Evolutionary conservation across 495 filamentous ascomycete genomes (phyloP).

Genomic region (Lophium mytilinum): DNA sequence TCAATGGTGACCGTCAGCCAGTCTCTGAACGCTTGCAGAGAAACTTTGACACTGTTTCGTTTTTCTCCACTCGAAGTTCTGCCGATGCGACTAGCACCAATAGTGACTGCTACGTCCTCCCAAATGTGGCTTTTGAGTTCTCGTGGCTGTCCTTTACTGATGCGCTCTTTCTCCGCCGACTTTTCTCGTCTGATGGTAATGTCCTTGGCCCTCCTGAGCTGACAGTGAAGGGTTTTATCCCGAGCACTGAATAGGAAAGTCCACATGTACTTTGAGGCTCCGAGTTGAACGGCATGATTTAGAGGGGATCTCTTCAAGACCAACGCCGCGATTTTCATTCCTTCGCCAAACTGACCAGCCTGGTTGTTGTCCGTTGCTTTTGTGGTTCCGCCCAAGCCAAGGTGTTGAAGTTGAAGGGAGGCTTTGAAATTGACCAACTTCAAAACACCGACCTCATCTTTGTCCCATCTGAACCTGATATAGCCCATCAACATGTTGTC

Average conservation of each 20-base stretch:
- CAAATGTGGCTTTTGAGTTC: not conserved
- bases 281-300: not conserved
- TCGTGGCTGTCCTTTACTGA: no score
- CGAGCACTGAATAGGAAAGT: not conserved
- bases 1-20: not conserved
- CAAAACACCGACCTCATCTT: not conserved
- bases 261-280: not conserved
- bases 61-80: not conserved
- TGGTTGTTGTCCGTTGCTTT: not conserved
- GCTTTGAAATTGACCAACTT: constrained; percentile 4
- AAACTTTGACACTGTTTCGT: not conserved
- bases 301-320: constrained; percentile 1
- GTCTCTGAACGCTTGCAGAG: not conserved
- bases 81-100: not conserved
- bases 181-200: no score
- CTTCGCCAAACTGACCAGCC: constrained; percentile 5
- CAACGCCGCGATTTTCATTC: constrained; percentile 5
- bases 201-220: no score
- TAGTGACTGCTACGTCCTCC: not conserved
- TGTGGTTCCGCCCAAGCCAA: constrained; percentile 1
- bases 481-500: no score
- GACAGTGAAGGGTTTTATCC: no score
- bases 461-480: not conserved
- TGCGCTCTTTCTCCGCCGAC: no score
- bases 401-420: not conserved